phyloP scores from a whole-genome alignment of 177 flowering plant genomes.

The Tripterygium wilfordii region DNA sequence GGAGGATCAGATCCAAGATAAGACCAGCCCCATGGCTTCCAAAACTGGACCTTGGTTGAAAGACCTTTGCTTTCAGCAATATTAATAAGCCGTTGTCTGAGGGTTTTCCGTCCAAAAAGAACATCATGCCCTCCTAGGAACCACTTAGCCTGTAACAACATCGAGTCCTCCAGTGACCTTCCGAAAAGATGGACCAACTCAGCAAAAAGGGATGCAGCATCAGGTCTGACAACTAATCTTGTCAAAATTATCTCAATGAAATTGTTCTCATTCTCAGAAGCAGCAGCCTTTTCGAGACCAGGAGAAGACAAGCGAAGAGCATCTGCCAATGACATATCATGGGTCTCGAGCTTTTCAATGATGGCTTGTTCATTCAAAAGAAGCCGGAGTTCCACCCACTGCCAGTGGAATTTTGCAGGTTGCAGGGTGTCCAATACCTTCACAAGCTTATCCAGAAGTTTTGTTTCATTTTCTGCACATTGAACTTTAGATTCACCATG shows the following conservation, averaged over 20 bases:
- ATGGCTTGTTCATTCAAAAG: constrained; percentile 90
- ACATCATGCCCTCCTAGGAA: constrained; percentile 82
- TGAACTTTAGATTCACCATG: constrained; percentile 44
- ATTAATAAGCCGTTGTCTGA: constrained; percentile 69
- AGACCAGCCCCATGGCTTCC: constrained; percentile 98
- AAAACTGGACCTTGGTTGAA: constrained; percentile 62
- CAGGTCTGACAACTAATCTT: constrained; percentile 89
- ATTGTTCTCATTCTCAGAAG: constrained; percentile 76
- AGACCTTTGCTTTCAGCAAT: constrained; percentile 66
- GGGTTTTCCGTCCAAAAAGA: constrained; percentile 82
- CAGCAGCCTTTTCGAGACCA: constrained; percentile 46
- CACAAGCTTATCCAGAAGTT: constrained; percentile 75
- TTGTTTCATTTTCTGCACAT: constrained; percentile 46
- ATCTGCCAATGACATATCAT: constrained; percentile 56
- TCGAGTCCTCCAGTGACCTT: constrained; percentile 75
- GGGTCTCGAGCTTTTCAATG: constrained; percentile 59
- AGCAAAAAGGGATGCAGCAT: constrained; percentile 90
- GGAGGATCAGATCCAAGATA: constrained; percentile 19
- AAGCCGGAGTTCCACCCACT: constrained; percentile 96
- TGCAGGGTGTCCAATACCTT: constrained; percentile 78
- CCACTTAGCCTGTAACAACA: constrained; percentile 90
- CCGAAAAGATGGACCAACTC: constrained; percentile 90
- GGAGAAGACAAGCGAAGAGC: constrained; percentile 72
- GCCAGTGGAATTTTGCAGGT: constrained; percentile 99
- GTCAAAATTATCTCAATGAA: constrained; percentile 77